These are phyloP conservation scores for Tanacetum coccineum DNA, from an alignment of 129 eudicot species.

Conservation along the genomic window DNA sequence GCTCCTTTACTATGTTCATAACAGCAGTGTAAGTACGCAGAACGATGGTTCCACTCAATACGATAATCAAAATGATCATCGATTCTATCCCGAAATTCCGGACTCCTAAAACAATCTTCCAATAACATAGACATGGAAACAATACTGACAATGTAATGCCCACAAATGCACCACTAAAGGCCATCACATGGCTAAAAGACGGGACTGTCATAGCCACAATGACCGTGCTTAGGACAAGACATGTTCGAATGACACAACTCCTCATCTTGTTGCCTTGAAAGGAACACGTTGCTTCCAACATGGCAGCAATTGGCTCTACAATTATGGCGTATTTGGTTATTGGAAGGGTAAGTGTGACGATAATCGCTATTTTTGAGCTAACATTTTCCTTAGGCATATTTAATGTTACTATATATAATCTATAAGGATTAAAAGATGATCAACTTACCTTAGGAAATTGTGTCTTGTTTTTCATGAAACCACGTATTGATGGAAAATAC, in stretches of 20 bases:
- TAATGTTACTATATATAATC: constrained; percentile 31
- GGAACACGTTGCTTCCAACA: constrained; percentile 35
- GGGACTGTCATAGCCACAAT: constrained; percentile 55
- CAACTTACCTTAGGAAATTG: too few species aligned
- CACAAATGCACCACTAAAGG: constrained; percentile 56
- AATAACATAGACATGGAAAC: constrained; percentile 60
- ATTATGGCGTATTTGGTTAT: constrained; percentile 50
- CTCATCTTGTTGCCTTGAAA: constrained; percentile 15
- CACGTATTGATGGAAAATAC: too few species aligned
- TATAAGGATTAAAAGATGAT: too few species aligned
- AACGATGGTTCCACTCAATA: constrained; percentile 41
- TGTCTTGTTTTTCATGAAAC: too few species aligned
- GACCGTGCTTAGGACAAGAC: constrained; percentile 41
- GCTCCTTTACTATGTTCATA: constrained; percentile 35
- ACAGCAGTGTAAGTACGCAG: constrained; percentile 49
- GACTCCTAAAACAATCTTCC: constrained; percentile 45
- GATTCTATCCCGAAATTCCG: constrained; percentile 37
- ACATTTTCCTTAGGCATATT: constrained; percentile 47
- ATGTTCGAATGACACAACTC: constrained; percentile 36
- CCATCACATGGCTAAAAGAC: constrained; percentile 62
- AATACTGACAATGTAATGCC: constrained; percentile 51
- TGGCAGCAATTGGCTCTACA: constrained; percentile 39
- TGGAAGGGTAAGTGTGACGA: constrained; percentile 44
- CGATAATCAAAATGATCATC: constrained; percentile 26
- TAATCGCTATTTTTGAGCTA: constrained; percentile 56